Evolutionary conservation across 2,329 filamentous ascomycete genomes (phyloP).

Genomic region (Lachnellula subtilissima): DNA sequence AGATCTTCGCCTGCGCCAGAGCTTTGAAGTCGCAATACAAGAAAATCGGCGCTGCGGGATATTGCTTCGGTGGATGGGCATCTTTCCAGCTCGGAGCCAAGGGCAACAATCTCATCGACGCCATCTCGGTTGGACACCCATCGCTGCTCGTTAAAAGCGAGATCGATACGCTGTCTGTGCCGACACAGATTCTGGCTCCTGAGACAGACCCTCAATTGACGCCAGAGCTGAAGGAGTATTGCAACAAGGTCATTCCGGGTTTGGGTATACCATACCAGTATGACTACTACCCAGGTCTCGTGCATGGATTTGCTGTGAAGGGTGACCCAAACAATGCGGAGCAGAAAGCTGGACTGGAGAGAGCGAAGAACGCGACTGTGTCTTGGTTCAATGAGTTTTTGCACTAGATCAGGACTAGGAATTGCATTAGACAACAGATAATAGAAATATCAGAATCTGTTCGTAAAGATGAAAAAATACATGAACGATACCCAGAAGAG

Average conservation of each 20-base stretch:
- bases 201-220: conserved; percentile 6
- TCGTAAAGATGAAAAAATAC: too few relatives aligned
- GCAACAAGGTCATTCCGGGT: conserved; percentile 4
- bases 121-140: conserved; percentile 5
- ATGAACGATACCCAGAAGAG: too few relatives aligned
- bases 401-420: neutral
- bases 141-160: conserved; percentile 10
- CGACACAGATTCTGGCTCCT: conserved; percentile 8
- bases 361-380: conserved; percentile 3
- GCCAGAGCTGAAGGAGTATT: conserved; percentile 8
- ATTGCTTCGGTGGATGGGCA: conserved; percentile 11
- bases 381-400: neutral
- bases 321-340: neutral
- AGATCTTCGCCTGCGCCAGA: conserved; percentile 7
- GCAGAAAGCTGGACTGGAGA: conserved; percentile 1
- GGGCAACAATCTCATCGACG: conserved; percentile 7
- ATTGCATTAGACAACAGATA: too few relatives aligned
- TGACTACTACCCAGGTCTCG: conserved; percentile 5
- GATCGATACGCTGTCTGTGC: conserved; percentile 18
- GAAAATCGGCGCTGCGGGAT: conserved; percentile 7
- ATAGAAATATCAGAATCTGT: too few relatives aligned
- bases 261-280: conserved; percentile 5
- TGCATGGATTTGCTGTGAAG: conserved; percentile 4
- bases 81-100: conserved; percentile 3
- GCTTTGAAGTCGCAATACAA: conserved; percentile 1